Percentiles rank a stretch among this genome's conserved stretches.
Conservation (phyloP, 2,329 filamentous ascomycete genomes). For the Cytospora paraplurivora region DNA sequence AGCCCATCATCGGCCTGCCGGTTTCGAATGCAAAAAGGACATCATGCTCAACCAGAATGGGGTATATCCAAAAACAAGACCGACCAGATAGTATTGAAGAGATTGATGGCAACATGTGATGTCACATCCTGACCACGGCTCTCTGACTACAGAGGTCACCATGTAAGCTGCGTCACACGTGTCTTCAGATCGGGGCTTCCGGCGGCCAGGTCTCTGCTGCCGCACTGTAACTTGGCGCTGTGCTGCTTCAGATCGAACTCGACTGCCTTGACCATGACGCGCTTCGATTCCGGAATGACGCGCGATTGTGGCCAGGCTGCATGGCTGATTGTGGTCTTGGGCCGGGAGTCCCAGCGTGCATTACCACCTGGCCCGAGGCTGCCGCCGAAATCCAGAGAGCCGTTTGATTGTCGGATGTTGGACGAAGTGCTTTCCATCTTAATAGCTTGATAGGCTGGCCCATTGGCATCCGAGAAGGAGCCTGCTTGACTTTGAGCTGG, state of each 20-base stretch:
- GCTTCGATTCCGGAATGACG: slow-evolving; percentile 54
- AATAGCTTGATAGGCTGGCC: slow-evolving; percentile 3
- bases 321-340: slow-evolving; percentile 33
- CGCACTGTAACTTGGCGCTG: slow-evolving; percentile 53
- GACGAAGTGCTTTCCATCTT: slow-evolving; percentile 34
- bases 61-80: slow-evolving; percentile 14
- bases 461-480: slow-evolving; percentile 24
- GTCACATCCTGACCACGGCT: not conserved
- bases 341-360: slow-evolving; percentile 43
- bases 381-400: slow-evolving; percentile 41
- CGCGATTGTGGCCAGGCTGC: slow-evolving; percentile 32
- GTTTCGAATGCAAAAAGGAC: not conserved
- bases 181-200: slow-evolving; percentile 51
- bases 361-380: slow-evolving; percentile 48
- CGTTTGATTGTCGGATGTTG: slow-evolving; percentile 29
- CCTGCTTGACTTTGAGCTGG: slow-evolving; percentile 35
- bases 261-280: slow-evolving; percentile 58
- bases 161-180: slow-evolving; percentile 48
- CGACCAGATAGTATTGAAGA: not conserved
- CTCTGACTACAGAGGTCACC: slow-evolving; percentile 41
- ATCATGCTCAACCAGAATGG: not conserved
- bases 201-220: slow-evolving; percentile 54
- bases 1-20: not conserved
- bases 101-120: not conserved
- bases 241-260: slow-evolving; percentile 59